phyloP scores from a whole-genome alignment of 2,329 filamentous ascomycete genomes.

The Keithomyces neogunnii region DNA sequence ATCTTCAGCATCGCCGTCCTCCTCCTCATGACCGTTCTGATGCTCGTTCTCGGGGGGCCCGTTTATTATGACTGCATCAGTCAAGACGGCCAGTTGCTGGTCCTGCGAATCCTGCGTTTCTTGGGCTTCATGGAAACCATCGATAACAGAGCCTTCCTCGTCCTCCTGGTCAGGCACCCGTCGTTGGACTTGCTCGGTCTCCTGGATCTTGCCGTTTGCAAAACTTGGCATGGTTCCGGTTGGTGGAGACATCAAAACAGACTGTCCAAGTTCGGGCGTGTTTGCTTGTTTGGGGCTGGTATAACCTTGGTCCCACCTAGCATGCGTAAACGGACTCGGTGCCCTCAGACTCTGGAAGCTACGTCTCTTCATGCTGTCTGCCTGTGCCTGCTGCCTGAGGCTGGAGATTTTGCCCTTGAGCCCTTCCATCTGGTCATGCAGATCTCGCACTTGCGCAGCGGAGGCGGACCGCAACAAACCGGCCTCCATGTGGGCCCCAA shows the following conservation, averaged over 20 bases:
- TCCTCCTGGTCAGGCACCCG: slow-evolving; percentile 6
- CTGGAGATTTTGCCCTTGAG: slow-evolving; percentile 78
- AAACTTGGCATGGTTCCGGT: neutral
- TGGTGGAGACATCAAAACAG: neutral
- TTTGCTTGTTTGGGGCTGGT: slow-evolving; percentile 10
- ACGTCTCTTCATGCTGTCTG: slow-evolving; percentile 68
- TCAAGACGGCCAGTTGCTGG: neutral
- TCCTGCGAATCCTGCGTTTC: neutral
- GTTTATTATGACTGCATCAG: neutral
- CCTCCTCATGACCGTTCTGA: neutral
- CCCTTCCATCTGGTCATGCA: slow-evolving; percentile 79
- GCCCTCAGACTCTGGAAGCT: slow-evolving; percentile 69
- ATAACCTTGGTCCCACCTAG: slow-evolving; percentile 29
- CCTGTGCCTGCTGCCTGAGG: slow-evolving; percentile 67
- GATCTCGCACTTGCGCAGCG: slow-evolving; percentile 60
- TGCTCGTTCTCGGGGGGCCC: neutral
- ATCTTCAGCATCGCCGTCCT: slow-evolving; percentile 1
- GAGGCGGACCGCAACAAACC: slow-evolving; percentile 59
- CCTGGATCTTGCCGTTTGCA: neutral
- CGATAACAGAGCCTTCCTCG: neutral
- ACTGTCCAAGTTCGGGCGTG: slow-evolving; percentile 9
- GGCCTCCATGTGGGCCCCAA: slow-evolving; percentile 32
- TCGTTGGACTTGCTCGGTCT: slow-evolving; percentile 1
- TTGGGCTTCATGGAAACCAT: neutral
- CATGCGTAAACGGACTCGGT: slow-evolving; percentile 71